Evolutionary conservation across 2,329 filamentous ascomycete species (phyloP).

Genomic region (Colletotrichum navitas): DNA sequence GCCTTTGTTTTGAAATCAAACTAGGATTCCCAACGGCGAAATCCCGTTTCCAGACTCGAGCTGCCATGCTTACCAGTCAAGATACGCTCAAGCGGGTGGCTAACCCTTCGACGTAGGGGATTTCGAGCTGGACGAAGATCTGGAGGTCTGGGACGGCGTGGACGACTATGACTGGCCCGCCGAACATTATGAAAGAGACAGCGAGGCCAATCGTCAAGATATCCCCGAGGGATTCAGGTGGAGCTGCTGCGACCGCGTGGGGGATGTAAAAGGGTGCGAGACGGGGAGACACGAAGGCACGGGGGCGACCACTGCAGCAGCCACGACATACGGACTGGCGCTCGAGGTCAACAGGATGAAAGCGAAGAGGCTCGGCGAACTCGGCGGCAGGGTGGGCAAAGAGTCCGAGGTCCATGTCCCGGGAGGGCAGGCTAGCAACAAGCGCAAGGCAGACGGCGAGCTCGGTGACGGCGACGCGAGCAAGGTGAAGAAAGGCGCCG

Average conservation of each 20-base stretch:
- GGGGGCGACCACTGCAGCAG: not conserved
- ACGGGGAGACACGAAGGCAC: slow-evolving; percentile 1
- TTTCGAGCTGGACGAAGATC: not conserved
- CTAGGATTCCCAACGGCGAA: no score
- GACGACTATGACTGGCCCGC: not conserved
- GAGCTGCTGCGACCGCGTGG: slow-evolving; percentile 22
- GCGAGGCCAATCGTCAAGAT: not conserved
- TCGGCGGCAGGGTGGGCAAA: not conserved
- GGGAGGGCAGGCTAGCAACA: not conserved
- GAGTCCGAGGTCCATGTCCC: not conserved
- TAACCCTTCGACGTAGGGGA: not conserved
- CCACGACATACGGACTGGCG: not conserved
- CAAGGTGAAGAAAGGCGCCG: not conserved
- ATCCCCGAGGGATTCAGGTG: slow-evolving; percentile 22
- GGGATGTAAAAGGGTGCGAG: slow-evolving; percentile 8
- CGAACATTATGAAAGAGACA: not conserved
- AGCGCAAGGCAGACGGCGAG: slow-evolving; percentile 30
- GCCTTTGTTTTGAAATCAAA: no score
- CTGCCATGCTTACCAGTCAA: no score
- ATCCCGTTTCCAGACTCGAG: no score
- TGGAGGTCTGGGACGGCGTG: not conserved
- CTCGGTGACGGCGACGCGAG: not conserved
- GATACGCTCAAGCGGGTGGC: not conserved
- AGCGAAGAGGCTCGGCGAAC: not conserved
- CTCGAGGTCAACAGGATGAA: not conserved